A percentile compares a stretch with the other conserved stretches of the same genome.
These are phyloP conservation scores for Fagopyrum homotropicum DNA, from an alignment of 148 eudicot species.

Conservation along the genomic window DNA sequence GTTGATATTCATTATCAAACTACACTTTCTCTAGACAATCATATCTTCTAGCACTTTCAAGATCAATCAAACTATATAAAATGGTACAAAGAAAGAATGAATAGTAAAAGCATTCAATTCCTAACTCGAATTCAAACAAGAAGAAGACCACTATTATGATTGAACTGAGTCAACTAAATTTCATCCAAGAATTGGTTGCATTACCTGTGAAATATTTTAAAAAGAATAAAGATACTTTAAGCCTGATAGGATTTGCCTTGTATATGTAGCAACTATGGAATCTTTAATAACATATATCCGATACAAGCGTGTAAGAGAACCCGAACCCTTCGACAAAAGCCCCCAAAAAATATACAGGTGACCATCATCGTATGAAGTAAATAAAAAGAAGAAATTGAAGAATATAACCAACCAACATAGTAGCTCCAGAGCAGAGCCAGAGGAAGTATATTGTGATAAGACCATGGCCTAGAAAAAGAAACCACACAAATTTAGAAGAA, in stretches of 20 bases:
- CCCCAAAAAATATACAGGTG: constrained; percentile 81
- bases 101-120: too few relatives aligned
- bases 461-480: constrained; percentile 60
- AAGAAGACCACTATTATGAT: too few relatives aligned
- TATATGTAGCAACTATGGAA: constrained; percentile 61
- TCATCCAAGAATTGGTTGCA: constrained; percentile 8
- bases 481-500: constrained; percentile 5
- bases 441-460: constrained; percentile 35
- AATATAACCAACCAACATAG: not conserved
- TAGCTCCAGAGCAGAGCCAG: not conserved
- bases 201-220: constrained; percentile 75
- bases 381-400: not conserved
- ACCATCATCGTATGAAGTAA: constrained; percentile 51
- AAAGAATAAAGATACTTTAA: constrained; percentile 85
- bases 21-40: too few relatives aligned
- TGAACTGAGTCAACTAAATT: too few relatives aligned
- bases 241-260: constrained; percentile 86
- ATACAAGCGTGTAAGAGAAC: constrained; percentile 44
- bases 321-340: constrained; percentile 69
- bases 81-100: too few relatives aligned
- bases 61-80: too few relatives aligned
- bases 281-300: constrained; percentile 58
- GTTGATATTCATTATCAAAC: too few relatives aligned
- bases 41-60: too few relatives aligned
- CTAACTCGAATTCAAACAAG: too few relatives aligned